Base-by-base conservation (phyloP, 108 stramenopile genomes). In the Craspedostauros australis region DNA sequence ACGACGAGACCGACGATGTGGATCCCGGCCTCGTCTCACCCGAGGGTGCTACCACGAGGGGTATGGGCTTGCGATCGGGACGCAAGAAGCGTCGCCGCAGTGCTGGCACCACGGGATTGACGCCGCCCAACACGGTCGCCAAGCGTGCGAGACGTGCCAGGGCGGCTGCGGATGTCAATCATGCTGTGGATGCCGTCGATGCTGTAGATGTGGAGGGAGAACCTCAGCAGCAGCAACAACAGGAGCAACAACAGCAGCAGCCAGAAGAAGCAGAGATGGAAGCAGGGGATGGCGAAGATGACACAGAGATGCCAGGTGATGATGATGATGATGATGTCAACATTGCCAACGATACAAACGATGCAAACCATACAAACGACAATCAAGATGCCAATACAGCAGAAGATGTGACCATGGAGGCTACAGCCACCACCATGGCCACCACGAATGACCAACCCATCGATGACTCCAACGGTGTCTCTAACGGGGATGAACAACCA, bases 1-100 rank as follows among this genome's bases (percentile, higher is more conserved):
- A 52, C 16, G 53, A 55, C 20, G 47, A 57, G 11, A 45, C 57
- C 30, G 54, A 55, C 8, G 52, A 30, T 44, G 58, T 41, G 4
- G 61, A 50, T 3, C 31, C 32, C 14, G 68, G 57, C 2, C 14
- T 12, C 26, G 55, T 30, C 4, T 8, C 5, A 4, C 15, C 25
- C 22, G 54, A 64, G 0, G 46, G 29, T 15, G 28, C 39, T 19
- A 36, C 1, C 22, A 50, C 34, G 34, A 51, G 55, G 9, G 70
- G 56, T 37, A 78, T 73, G 72, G 8, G 4, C 24, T 22, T 73
- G 36, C 54, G 73, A 37, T 79, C 78, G 21, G 73, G 78, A 28
- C 53, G 64, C 12, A 66, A 66, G 46, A 76, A 76, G 53, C 62
- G 64, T 33, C 67, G 72, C 27, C 62, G 70, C 48, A 63, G 62